Base-by-base conservation (phyloP, 345 rosid genomes). In the Nephelium lappaceum region DNA sequence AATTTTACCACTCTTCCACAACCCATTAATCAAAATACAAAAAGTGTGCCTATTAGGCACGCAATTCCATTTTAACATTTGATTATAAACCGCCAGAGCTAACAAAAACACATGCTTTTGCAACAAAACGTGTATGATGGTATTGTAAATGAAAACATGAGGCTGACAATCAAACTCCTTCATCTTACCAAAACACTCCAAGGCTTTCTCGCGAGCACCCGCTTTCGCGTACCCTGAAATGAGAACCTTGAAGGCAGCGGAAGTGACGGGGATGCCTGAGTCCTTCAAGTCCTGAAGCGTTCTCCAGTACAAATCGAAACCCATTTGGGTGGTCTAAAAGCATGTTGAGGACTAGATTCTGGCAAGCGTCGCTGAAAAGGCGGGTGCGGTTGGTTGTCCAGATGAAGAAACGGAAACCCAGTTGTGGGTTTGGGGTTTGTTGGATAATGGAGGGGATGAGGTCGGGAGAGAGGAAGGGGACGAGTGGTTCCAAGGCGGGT, bases 181-280 rank as follows among this genome's bases (percentile, higher is more conserved):
- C 92, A 96, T 92, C 93, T 74, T 83, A 49, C 85, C 94, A 71
- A 96, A 91, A 14, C 91, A 80, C 66, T 96, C 95, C 68, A 94
- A 85, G 2, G 95, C 95, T 77, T 91, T 91, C 51, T 92, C 95
- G 8, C 74, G 69, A 86, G 83, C 47, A 75, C 90, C 95, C 80
- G 84, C 67, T 75, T 84, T 88, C 69, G 81, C 85, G 79, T 92
- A 92, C 42, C 87, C 95, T 0, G 83, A 84, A 74, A 92, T 83
- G 85, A 96, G 49, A 58, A 91, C 87, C 23, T 25, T 53, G 80
- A 96, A 93, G 7, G 92, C 93, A 67, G 78, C 76, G 18, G 97
- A 69, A 19, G 76, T 73, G 11, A 92, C 78, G 14, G 69, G 43
- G 77, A 83, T 57, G 0, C 85, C 85, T 3, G 80, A 62, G 5